Percentiles rank a stretch among this genome's conserved stretches.
phyloP scores from a whole-genome alignment of 495 filamentous ascomycete genomes.

The Penicillium desertorum region DNA sequence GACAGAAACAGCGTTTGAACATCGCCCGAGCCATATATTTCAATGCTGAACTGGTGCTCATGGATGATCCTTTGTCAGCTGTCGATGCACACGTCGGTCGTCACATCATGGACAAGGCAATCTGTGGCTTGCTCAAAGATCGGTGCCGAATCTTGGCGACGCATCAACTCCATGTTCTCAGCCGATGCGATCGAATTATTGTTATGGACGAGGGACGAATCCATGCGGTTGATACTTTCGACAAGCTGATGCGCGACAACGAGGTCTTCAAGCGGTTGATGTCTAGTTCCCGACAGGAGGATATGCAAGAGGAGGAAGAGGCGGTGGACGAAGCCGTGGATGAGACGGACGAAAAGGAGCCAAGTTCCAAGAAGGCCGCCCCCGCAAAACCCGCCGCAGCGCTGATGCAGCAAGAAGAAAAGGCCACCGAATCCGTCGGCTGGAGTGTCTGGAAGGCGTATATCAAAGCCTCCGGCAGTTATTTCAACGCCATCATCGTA shows the following conservation, averaged over 20 bases:
- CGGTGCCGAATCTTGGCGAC: slow-evolving; percentile 91
- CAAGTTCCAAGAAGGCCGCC: slow-evolving; percentile 54
- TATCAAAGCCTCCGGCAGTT: slow-evolving; percentile 71
- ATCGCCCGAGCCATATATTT: slow-evolving; percentile 86
- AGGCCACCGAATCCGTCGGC: slow-evolving; percentile 74
- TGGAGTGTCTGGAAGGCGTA: slow-evolving; percentile 84
- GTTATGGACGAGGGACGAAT: slow-evolving; percentile 87
- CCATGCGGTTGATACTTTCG: slow-evolving; percentile 80
- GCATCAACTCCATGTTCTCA: slow-evolving; percentile 90
- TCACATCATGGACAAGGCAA: slow-evolving; percentile 95
- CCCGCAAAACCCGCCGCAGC: slow-evolving; percentile 53
- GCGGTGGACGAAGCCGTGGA: slow-evolving; percentile 47
- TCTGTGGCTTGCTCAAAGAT: slow-evolving; percentile 82
- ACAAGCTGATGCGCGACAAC: slow-evolving; percentile 77
- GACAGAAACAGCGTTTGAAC: slow-evolving; percentile 67
- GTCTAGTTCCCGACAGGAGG: slow-evolving; percentile 75
- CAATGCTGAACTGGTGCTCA: slow-evolving; percentile 74
- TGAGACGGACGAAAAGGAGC: slow-evolving; percentile 48
- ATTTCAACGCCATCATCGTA: slow-evolving; percentile 66
- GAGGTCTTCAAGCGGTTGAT: slow-evolving; percentile 75
- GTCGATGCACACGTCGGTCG: slow-evolving; percentile 87
- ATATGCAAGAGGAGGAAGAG: slow-evolving; percentile 49
- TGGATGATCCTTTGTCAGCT: slow-evolving; percentile 81
- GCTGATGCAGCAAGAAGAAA: slow-evolving; percentile 91
- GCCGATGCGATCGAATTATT: slow-evolving; percentile 84